These are phyloP conservation scores for Meyerozyma elateridarum DNA, from an alignment of 1,139 yeast species.

Conservation along the genomic window DNA sequence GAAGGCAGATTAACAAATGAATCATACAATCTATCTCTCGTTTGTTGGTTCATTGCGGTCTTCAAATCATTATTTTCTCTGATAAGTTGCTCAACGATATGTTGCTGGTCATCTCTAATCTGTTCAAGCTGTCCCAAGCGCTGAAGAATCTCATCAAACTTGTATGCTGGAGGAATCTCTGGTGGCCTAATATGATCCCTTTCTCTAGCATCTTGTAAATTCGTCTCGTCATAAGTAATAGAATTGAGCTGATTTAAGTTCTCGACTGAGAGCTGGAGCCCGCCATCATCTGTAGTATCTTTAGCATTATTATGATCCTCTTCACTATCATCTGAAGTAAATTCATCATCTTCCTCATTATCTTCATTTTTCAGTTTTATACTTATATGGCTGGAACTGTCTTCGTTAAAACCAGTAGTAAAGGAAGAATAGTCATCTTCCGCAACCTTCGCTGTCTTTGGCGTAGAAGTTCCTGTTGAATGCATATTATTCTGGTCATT, in stretches of 20 bases:
- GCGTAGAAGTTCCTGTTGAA: conserved; percentile 38
- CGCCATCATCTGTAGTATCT: not conserved
- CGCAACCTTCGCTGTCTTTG: conserved; percentile 23
- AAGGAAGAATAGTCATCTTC: conserved; percentile 32
- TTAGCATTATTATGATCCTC: no score
- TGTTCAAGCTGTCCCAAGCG: conserved; percentile 19
- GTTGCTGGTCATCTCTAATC: conserved; percentile 6
- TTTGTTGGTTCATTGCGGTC: conserved; percentile 5
- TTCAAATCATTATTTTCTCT: conserved; percentile 16
- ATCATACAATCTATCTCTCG: conserved; percentile 1
- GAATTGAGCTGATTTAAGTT: not conserved
- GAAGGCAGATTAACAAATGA: conserved; percentile 2
- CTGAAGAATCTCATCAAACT: conserved; percentile 6
- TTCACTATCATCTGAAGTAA: conserved; percentile 20
- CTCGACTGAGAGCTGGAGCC: conserved; percentile 1
- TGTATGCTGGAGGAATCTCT: not conserved
- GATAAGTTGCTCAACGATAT: conserved; percentile 10
- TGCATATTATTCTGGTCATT: conserved; percentile 7
- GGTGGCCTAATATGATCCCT: not conserved
- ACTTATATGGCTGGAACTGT: conserved; percentile 15
- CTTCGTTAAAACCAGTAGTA: conserved; percentile 30
- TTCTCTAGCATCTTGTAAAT: no score
- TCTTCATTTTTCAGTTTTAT: conserved; percentile 9
- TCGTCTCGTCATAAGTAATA: not conserved
- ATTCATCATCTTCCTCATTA: conserved; percentile 17